Conservation (phyloP, 1,284 basidiomycete genomes). For the Fomitopsis schrenkii region DNA sequence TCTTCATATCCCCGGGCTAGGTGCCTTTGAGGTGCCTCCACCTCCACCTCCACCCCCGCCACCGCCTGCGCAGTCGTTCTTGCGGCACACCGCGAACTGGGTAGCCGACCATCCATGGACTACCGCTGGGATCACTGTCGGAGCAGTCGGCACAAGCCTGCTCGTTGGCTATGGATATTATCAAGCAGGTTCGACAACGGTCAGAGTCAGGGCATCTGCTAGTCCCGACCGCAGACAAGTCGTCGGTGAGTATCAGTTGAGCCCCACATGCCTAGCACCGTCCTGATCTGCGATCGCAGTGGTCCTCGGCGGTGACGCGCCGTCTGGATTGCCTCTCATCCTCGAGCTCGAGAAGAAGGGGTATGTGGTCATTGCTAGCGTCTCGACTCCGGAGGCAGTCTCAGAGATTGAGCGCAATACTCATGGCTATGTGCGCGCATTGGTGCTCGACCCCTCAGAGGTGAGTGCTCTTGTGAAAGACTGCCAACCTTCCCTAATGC, state of each 20-base stretch:
- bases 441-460: constrained; percentile 74
- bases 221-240: constrained; percentile 56
- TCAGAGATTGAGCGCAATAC: constrained; percentile 58
- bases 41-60: constrained; percentile 57
- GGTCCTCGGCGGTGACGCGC: constrained; percentile 73
- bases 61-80: constrained; percentile 39
- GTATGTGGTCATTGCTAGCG: constrained; percentile 77
- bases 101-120: constrained; percentile 55
- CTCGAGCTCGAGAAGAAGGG: constrained; percentile 69
- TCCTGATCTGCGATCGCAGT: constrained; percentile 39
- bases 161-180: constrained; percentile 48
- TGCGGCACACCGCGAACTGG: constrained; percentile 49
- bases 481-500: constrained; percentile 4
- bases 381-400: constrained; percentile 59
- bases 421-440: constrained; percentile 71
- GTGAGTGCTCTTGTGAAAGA: constrained; percentile 34
- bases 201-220: constrained; percentile 31
- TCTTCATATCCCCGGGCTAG: constrained; percentile 59
- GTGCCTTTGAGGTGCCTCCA: constrained; percentile 68
- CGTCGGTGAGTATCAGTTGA: constrained; percentile 48
- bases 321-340: constrained; percentile 66
- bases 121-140: constrained; percentile 45
- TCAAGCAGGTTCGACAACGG: constrained; percentile 20
- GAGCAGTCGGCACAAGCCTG: constrained; percentile 55
- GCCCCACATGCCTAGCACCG: not conserved